A percentile compares a stretch with the other conserved stretches of the same genome.
These are phyloP conservation scores for fission yeast (Schizosaccharomyces pombe) DNA, from an alignment of 805 yeast species.

Conservation along the genomic window DNA sequence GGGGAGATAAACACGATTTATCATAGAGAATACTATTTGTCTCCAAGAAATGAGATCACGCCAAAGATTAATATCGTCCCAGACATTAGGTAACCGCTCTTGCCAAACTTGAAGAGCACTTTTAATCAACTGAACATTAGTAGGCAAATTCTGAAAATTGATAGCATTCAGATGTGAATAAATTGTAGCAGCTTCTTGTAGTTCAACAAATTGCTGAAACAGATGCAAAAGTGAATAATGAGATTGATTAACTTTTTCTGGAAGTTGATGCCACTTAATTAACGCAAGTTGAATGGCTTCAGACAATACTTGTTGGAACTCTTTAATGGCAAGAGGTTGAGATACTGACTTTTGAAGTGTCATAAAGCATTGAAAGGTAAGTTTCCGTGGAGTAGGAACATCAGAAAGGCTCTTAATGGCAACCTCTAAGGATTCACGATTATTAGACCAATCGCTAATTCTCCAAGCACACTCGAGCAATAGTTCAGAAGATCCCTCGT, in stretches of 20 bases:
- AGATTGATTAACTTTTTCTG: slow-evolving; percentile 48
- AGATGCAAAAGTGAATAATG: slow-evolving; percentile 78
- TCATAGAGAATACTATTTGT: slow-evolving; percentile 91
- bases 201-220: slow-evolving; percentile 91
- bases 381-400: slow-evolving; percentile 93
- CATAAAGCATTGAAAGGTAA: slow-evolving; percentile 81
- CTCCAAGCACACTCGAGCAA: slow-evolving; percentile 96
- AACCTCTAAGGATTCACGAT: slow-evolving; percentile 79
- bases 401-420: slow-evolving; percentile 93
- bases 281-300: slow-evolving; percentile 88
- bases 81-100: slow-evolving; percentile 79
- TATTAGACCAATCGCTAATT: slow-evolving; percentile 94
- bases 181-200: slow-evolving; percentile 89
- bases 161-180: slow-evolving; percentile 73
- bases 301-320: slow-evolving; percentile 67
- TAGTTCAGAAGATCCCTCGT: slow-evolving; percentile 89
- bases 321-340: slow-evolving; percentile 64
- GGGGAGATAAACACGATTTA: slow-evolving; percentile 83
- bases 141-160: slow-evolving; percentile 74
- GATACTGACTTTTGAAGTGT: slow-evolving; percentile 85
- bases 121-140: slow-evolving; percentile 80
- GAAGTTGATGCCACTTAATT: slow-evolving; percentile 81
- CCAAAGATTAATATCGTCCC: slow-evolving; percentile 98
- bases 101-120: slow-evolving; percentile 94
- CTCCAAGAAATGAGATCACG: slow-evolving; percentile 95